These are phyloP conservation scores for Gloeostereum incarnatum DNA, from an alignment of 768 basidiomycete genomes.

Conservation along the genomic window DNA sequence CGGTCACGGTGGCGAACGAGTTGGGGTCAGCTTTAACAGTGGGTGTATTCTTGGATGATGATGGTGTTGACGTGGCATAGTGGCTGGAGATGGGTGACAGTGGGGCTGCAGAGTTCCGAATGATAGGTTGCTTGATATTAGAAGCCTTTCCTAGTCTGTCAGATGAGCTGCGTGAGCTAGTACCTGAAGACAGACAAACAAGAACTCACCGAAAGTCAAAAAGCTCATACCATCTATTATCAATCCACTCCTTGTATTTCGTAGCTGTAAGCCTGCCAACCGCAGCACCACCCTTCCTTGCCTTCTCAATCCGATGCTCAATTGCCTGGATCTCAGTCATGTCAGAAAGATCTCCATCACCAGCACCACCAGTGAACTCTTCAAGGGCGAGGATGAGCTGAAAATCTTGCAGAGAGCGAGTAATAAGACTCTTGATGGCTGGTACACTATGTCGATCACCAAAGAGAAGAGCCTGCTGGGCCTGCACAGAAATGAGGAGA, in stretches of 20 bases:
- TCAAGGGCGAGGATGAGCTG: neutral
- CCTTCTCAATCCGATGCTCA: neutral
- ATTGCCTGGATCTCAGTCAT: neutral
- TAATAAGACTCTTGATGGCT: neutral
- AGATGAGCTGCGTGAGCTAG: no score
- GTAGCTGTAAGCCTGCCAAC: neutral
- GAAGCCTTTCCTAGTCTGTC: neutral
- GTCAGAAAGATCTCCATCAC: neutral
- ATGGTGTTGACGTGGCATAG: neutral
- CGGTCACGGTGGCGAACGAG: neutral
- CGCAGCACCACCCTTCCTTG: neutral
- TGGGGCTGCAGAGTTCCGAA: neutral
- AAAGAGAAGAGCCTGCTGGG: neutral
- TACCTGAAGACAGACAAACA: no score
- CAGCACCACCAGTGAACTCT: neutral
- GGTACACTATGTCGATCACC: neutral
- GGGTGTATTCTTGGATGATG: neutral
- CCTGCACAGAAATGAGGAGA: neutral
- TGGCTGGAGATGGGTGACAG: neutral
- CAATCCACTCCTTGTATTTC: neutral
- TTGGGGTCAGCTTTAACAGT: neutral
- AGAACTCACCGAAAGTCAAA: neutral
- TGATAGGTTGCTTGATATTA: neutral
- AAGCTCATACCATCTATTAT: neutral
- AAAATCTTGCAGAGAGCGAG: neutral